Percentiles rank a stretch among this genome's conserved stretches.
These are phyloP conservation scores for Venturia effusa DNA, from an alignment of 2,329 filamentous ascomycete genomes.

Conservation along the genomic window DNA sequence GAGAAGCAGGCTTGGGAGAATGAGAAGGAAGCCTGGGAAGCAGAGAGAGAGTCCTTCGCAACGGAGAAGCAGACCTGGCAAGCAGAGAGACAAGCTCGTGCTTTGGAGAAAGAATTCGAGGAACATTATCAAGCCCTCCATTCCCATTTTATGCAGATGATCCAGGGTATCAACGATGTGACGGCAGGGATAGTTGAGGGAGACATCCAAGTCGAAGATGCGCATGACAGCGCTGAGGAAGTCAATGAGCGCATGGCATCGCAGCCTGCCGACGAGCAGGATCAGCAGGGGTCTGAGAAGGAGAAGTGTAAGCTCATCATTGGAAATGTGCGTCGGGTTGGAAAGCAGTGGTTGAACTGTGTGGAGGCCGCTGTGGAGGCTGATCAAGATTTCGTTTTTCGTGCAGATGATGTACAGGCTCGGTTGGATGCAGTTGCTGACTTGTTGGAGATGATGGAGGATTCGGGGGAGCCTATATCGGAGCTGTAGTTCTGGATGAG, in stretches of 20 bases:
- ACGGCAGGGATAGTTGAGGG: not conserved
- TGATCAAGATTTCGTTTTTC: not conserved
- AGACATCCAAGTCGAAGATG: not conserved
- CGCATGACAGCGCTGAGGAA: not conserved
- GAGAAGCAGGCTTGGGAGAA: not conserved
- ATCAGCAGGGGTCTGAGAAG: not conserved
- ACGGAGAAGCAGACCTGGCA: not conserved
- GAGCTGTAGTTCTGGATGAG: conserved; percentile 17
- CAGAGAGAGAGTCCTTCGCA: not conserved
- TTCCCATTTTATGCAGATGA: not conserved
- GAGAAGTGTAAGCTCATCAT: not conserved
- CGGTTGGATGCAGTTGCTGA: not conserved
- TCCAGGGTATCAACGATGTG: not conserved
- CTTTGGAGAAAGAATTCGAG: not conserved
- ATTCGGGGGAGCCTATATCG: not conserved
- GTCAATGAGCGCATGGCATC: not conserved
- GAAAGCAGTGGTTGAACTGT: not conserved
- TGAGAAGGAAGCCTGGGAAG: not conserved
- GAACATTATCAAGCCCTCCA: not conserved
- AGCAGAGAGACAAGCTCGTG: not conserved
- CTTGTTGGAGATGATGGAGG: not conserved
- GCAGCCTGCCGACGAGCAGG: not conserved
- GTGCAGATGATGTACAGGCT: not conserved
- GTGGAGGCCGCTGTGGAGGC: not conserved
- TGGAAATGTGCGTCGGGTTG: not conserved